Conservation (phyloP, 2,329 filamentous ascomycete species). For the Penicillium occitanis region DNA sequence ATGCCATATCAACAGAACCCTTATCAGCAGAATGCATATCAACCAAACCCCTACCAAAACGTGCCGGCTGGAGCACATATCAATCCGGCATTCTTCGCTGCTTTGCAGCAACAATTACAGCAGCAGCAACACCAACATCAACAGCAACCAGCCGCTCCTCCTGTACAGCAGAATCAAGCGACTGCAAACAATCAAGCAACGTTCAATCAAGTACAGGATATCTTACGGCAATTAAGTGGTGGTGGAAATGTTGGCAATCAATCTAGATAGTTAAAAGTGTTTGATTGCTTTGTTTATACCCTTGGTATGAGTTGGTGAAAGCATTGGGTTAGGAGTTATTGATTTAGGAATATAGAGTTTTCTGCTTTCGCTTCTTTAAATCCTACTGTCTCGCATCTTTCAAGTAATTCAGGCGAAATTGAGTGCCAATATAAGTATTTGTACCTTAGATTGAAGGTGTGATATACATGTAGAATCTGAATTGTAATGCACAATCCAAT, state of each 20-base stretch:
- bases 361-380: background rate
- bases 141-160: background rate
- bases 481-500: background rate
- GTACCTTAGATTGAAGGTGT: background rate
- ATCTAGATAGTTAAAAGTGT: background rate
- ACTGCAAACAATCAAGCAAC: slow-evolving; percentile 32
- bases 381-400: background rate
- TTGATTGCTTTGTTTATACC: background rate
- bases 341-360: background rate
- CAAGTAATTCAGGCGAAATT: background rate
- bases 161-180: slow-evolving; percentile 17
- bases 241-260: slow-evolving; percentile 28
- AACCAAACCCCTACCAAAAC: slow-evolving; percentile 45
- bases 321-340: slow-evolving; percentile 17
- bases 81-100: slow-evolving; percentile 59
- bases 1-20: slow-evolving; percentile 47
- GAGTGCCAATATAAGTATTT: background rate
- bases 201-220: slow-evolving; percentile 44
- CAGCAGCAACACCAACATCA: slow-evolving; percentile 26
- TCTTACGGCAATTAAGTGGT: slow-evolving; percentile 39
- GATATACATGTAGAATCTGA: background rate
- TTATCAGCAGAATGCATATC: slow-evolving; percentile 34
- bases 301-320: slow-evolving; percentile 3
- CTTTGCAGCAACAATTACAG: slow-evolving; percentile 45
- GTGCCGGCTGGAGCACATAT: slow-evolving; percentile 51